Percentiles rank a stretch among this genome's conserved stretches.
Evolutionary conservation across 768 basidiomycete genomes (phyloP).

Genomic region (Tricholoma flavovirens): DNA sequence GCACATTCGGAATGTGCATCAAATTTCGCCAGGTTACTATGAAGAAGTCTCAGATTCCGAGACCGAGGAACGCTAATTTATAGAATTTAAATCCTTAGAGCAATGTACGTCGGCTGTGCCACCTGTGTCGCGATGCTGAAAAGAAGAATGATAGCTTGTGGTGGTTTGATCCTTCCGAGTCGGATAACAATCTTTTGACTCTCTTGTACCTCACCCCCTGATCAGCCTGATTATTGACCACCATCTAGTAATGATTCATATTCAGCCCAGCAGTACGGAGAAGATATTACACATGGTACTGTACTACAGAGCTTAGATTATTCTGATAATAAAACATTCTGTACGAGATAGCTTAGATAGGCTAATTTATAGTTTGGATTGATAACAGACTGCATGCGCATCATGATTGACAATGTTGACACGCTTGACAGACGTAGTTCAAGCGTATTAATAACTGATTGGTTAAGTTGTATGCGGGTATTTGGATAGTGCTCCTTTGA

Average conservation of each 20-base stretch:
- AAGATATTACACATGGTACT: not conserved
- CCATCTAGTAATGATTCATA: no score
- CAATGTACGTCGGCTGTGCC: not conserved
- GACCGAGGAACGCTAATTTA: constrained; percentile 6
- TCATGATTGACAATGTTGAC: no score
- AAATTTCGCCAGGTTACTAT: constrained; percentile 16
- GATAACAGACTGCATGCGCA: no score
- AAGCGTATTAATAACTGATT: no score
- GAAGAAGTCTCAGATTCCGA: constrained; percentile 13
- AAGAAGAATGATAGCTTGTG: not conserved
- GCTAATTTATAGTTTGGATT: no score
- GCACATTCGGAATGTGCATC: constrained; percentile 41
- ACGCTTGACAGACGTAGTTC: not conserved
- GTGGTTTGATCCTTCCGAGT: not conserved
- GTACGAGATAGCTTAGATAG: no score
- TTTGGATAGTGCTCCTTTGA: not conserved
- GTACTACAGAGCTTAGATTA: not conserved
- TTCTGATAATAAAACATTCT: not conserved
- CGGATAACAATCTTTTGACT: not conserved
- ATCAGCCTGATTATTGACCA: not conserved
- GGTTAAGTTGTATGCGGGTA: not conserved
- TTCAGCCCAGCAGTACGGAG: not conserved
- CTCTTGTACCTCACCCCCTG: no score
- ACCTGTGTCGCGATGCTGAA: not conserved
- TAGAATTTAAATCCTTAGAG: not conserved